A percentile compares a stretch with the other conserved stretches of the same genome.
These are phyloP conservation scores for Triticum urartu DNA, from an alignment of 176 grass and related monocot species.

Conservation along the genomic window DNA sequence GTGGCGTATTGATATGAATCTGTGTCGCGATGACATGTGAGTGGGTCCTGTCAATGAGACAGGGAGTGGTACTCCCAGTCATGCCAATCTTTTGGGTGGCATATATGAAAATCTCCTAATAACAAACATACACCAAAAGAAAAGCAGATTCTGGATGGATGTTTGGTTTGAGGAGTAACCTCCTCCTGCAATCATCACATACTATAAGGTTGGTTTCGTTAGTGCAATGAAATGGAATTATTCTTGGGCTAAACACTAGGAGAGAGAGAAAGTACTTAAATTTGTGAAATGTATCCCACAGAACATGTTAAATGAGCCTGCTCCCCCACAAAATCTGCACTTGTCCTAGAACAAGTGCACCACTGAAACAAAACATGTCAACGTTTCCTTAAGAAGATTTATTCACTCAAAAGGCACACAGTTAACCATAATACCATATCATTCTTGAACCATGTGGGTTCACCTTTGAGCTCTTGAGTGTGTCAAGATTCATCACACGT, in stretches of 20 bases:
- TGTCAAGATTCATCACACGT: neutral
- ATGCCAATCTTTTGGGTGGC: neutral
- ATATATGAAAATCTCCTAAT: neutral
- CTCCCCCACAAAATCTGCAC: neutral
- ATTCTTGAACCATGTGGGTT: neutral
- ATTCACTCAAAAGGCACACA: neutral
- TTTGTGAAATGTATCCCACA: neutral
- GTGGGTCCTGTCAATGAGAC: neutral
- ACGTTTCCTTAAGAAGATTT: neutral
- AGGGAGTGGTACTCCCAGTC: neutral
- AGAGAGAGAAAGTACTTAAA: neutral
- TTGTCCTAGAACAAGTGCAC: neutral
- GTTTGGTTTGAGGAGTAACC: neutral
- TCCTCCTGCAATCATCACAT: neutral
- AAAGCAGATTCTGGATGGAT: neutral
- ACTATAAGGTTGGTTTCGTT: neutral
- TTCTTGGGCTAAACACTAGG: neutral
- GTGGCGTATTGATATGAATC: neutral
- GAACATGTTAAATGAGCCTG: neutral
- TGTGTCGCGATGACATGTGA: neutral
- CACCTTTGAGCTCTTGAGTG: neutral
- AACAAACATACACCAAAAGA: neutral
- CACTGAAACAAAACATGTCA: neutral
- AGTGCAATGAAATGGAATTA: neutral
- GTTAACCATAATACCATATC: neutral